Evolutionary conservation across 2,329 filamentous ascomycete genomes (phyloP), one percentile per base, ranked within the genome.

Genomic region (Sphaerulina musiva): DNA sequence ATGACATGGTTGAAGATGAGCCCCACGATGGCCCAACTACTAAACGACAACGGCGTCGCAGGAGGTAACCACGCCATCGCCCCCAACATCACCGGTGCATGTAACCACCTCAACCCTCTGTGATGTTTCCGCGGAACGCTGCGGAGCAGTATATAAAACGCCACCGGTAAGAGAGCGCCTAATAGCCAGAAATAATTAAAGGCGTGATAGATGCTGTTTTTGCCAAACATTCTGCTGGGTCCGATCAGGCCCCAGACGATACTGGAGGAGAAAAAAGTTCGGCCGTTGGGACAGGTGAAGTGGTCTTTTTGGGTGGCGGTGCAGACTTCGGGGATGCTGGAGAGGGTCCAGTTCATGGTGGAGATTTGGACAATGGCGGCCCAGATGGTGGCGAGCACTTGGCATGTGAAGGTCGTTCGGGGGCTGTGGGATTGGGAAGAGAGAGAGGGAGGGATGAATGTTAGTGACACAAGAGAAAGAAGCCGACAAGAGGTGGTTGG

Each of bases 271-370:
- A 95, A 95, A 70, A 95, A 89, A 1, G 95, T 89, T 11, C 87
- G 81, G 0, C 89, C 89, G 53, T 93, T 86, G 12, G 89, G 89
- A 62, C 89, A 95, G 12, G 86, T 91, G 73, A 95, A 95, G 9
- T 88, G 87, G 64, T 90, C 91, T 68, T 91, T 80, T n/a, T 89
- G 89, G 46, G 85, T 72, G 0, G 86, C 75, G 0, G 87, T 92
- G 73, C 89, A 95, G 49, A 95, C 83, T 1, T 83, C 82, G 0
- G 81, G 81, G 41, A 95, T 85, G 66, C 89, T 83, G 59, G 72
- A 73, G 62, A 95, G 89, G 85, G 93, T 93, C 89, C 89, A 95
- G 72, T 95, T 95, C 36, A 95, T 79, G 1, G 93, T 87, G 38
- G 80, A 80, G 58, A 95, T 91, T 69, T 95, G 89, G 0, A 87